Evolutionary conservation across 208 protist species (phyloP).

Genomic region (Leishmania amazonensis): DNA sequence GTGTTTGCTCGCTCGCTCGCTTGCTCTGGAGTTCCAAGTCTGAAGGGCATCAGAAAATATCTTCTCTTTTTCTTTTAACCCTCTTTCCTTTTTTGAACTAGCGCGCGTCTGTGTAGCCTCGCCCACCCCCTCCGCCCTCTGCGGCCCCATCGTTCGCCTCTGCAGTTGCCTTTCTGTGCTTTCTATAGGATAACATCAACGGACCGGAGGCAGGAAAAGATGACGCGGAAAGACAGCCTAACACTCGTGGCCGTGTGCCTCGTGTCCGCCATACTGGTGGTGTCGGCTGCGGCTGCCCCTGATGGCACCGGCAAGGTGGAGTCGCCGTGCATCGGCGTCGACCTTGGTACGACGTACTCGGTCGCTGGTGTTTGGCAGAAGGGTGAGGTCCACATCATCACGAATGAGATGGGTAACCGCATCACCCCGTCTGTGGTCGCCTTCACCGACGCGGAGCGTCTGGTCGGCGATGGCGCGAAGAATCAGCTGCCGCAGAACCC

Average conservation of each 20-base stretch:
- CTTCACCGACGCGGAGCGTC: conserved; percentile 94
- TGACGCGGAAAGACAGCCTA: conserved; percentile 16
- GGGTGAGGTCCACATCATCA: conserved; percentile 92
- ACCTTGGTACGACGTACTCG: conserved; percentile 97
- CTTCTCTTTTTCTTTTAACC: background rate
- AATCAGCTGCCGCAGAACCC: conserved; percentile 93
- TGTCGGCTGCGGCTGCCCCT: conserved; percentile 43
- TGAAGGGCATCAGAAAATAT: background rate
- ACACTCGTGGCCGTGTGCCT: conserved; percentile 27
- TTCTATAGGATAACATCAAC: background rate
- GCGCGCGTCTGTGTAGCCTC: background rate
- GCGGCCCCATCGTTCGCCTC: background rate
- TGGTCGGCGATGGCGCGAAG: conserved; percentile 92
- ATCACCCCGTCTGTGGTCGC: conserved; percentile 97
- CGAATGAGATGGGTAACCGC: conserved; percentile 93
- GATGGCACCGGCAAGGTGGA: conserved; percentile 81
- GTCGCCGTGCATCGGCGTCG: conserved; percentile 92
- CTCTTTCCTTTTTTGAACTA: background rate
- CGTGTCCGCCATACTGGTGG: conserved; percentile 21
- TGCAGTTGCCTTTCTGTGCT: background rate
- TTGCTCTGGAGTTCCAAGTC: background rate
- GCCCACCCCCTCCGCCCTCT: background rate
- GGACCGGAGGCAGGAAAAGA: background rate
- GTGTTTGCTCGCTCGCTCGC: background rate
- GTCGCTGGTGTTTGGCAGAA: conserved; percentile 97